Evolutionary conservation across 768 basidiomycete species (phyloP).

Genomic region (Russula griseocarnosa): DNA sequence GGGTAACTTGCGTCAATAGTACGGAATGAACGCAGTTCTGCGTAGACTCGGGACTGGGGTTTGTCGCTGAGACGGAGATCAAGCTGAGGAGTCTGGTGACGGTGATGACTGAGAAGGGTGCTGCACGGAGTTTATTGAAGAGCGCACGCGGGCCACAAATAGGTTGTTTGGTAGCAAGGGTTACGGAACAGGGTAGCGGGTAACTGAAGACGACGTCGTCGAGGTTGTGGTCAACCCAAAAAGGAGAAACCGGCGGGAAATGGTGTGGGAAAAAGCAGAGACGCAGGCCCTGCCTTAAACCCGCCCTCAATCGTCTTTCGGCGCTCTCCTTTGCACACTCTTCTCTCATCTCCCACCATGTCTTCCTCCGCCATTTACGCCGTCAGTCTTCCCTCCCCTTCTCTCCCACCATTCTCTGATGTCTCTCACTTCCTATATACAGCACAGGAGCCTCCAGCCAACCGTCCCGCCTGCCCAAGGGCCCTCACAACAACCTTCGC

Average conservation of each 20-base stretch:
- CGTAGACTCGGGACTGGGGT: too few species aligned
- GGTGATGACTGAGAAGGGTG: too few species aligned
- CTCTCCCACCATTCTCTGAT: background rate
- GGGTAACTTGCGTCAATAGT: background rate
- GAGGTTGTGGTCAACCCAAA: background rate
- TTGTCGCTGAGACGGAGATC: background rate
- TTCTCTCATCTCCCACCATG: constrained; percentile 27
- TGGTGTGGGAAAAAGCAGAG: background rate
- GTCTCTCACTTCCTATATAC: constrained; percentile 10
- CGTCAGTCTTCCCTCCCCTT: constrained; percentile 25
- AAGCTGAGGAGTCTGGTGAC: background rate
- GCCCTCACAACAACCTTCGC: constrained; percentile 31
- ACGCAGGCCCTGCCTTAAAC: constrained; percentile 18
- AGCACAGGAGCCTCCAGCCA: constrained; percentile 44
- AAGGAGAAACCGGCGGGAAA: constrained; percentile 25
- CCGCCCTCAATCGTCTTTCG: constrained; percentile 22
- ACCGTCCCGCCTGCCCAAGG: constrained; percentile 39
- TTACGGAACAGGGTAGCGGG: background rate
- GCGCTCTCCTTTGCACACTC: constrained; percentile 24
- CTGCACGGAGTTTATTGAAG: too few species aligned
- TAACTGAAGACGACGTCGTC: background rate
- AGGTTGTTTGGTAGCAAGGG: background rate
- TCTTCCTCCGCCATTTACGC: constrained; percentile 34
- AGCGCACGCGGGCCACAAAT: too few species aligned
- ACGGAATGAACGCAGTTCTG: too few species aligned